Evolutionary conservation across 2,329 filamentous ascomycete genomes (phyloP), one percentile per base, ranked within the genome.

Genomic region (Ophiostoma sp.): DNA sequence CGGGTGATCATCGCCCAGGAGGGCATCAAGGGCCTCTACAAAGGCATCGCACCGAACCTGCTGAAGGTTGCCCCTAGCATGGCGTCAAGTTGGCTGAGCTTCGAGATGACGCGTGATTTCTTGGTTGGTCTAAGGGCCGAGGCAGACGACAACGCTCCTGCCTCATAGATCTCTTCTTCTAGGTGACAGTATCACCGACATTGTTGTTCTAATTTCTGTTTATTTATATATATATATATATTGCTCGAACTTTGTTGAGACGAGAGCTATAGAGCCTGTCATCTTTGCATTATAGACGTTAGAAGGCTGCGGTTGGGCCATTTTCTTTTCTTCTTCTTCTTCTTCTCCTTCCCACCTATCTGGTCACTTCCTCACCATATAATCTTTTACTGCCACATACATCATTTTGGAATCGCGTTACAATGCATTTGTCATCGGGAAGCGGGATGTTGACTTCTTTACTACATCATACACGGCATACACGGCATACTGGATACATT

Each of bases 1-100:
- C 85, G 82, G 66, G 87, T 91, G 66, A 99, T 99, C 74, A 78
- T 97, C 67, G 79, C 85, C 64, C 88, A 96, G 74, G 95, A 99
- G 80, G 95, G 95, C 42, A 52, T 94, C 67, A 84, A 84, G 70
- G 95, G 95, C 66, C 80, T 99, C 60, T 99, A 98, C 83, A 99
- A 98, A 78, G 95, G 95, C 68, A 94, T 99, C 73, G 87, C 93
- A 16, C 95, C 95, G 0, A 99, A 99, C 75, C 82, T 99, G 36
- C 85, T 99, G 70, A 99, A 99, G 79, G 95, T 99, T 16, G 94
- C 95, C 7, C 95, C 95, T 3, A 98, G 93, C 77, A 99, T 99
- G 94, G 95, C 95, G 16, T 96, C 93, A 74, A 97, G 92, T 78
- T 99, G 95, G 94, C 85, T 98, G 70, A 97, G 93, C 78, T 99